A percentile compares a stretch with the other conserved stretches of the same genome.
phyloP scores from a whole-genome alignment of 768 basidiomycete genomes.

The Neoboletus subvelutipes region DNA sequence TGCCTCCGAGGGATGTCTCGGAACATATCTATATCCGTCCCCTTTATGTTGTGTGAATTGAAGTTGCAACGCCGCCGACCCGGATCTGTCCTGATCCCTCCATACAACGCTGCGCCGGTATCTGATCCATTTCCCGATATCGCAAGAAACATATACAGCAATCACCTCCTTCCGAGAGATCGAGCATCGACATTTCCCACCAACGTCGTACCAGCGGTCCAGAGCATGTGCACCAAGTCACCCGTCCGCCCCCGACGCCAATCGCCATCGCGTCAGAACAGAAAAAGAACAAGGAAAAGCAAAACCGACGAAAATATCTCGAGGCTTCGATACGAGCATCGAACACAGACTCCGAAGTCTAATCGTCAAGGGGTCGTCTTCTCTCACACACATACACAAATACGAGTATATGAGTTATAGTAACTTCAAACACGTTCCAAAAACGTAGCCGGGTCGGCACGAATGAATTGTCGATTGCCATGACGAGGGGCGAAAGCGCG shows the following conservation, averaged over 20 bases:
- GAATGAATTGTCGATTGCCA: not conserved
- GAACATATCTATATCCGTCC: not conserved
- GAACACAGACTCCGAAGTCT: constrained; percentile 12
- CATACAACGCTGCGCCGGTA: not conserved
- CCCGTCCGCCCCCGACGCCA: constrained; percentile 23
- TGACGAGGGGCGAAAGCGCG: not conserved
- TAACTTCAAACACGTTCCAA: constrained; percentile 9
- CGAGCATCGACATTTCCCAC: not conserved
- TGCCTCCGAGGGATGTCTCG: constrained; percentile 1
- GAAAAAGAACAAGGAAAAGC: no score
- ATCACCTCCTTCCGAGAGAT: not conserved
- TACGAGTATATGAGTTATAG: not conserved
- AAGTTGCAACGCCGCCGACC: constrained; percentile 12
- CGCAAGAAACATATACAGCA: not conserved
- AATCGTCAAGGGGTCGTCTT: constrained; percentile 2
- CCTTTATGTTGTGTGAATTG: not conserved
- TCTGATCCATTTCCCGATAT: constrained; percentile 3
- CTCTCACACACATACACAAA: not conserved
- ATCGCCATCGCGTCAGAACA: not conserved
- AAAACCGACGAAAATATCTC: constrained; percentile 2
- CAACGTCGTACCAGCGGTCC: not conserved
- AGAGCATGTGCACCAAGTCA: constrained; percentile 21
- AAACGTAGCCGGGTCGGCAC: not conserved
- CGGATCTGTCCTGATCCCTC: not conserved
- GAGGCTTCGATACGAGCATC: constrained; percentile 5